A percentile compares a stretch with the other conserved stretches of the same genome.
These are phyloP conservation scores for Tremella yokohamensis DNA, from an alignment of 768 basidiomycete species.

Conservation along the genomic window DNA sequence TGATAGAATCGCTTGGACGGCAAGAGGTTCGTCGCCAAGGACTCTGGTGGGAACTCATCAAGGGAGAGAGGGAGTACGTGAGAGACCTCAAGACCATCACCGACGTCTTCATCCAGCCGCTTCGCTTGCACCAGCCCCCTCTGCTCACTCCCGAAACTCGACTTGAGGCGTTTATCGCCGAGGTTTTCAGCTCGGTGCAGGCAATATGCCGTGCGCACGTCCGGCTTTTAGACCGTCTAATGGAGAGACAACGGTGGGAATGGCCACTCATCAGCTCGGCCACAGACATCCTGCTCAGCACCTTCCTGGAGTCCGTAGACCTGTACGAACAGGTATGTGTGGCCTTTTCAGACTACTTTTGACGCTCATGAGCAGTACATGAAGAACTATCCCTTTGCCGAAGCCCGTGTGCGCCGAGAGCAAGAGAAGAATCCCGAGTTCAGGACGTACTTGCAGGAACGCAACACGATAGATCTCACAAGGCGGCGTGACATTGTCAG, in stretches of 20 bases:
- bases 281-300: constrained; percentile 36
- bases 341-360: neutral
- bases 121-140: constrained; percentile 27
- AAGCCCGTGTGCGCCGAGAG: constrained; percentile 74
- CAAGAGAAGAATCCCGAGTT: constrained; percentile 67
- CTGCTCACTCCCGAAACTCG: constrained; percentile 27
- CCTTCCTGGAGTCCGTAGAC: constrained; percentile 27
- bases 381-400: constrained; percentile 72
- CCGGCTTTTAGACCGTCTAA: constrained; percentile 25
- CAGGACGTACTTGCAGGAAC: constrained; percentile 58
- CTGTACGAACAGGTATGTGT: constrained; percentile 41
- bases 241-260: constrained; percentile 39
- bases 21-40: constrained; percentile 41
- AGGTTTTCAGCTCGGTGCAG: constrained; percentile 41
- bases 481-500: constrained; percentile 51
- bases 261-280: constrained; percentile 44
- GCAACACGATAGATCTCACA: constrained; percentile 37
- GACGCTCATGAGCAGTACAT: constrained; percentile 31
- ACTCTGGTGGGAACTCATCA: constrained; percentile 44
- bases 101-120: constrained; percentile 42
- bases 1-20: constrained; percentile 27
- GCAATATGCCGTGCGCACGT: constrained; percentile 29
- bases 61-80: constrained; percentile 44
- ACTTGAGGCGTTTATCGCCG: constrained; percentile 38
- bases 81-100: constrained; percentile 36